Evolutionary conservation across 2,329 filamentous ascomycete genomes (phyloP), one percentile per base, ranked within the genome.

Genomic region (Pestalotiopsis sp.): DNA sequence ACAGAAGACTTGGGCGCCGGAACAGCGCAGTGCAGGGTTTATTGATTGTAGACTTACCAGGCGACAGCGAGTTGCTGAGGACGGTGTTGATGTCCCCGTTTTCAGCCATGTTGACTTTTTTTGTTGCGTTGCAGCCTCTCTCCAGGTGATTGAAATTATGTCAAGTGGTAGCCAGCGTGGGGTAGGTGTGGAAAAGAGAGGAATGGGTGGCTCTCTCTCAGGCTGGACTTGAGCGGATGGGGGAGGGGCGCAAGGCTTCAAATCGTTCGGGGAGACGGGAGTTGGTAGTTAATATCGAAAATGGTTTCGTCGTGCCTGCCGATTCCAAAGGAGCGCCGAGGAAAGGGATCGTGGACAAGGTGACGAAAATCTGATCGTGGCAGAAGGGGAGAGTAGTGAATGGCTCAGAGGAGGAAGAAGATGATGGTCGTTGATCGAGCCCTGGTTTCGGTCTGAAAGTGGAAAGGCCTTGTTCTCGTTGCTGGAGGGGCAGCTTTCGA

Each of bases 51-150:
- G 72, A 73, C 92, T 82, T 86, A 98, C 96, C 95, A 80, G 95
- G 88, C 80, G 95, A 97, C 85, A 98, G 91, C 82, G 96, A 98
- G 87, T 95, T 95, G 84, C 94, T 91, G 87, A 99, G 92, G 86
- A 99, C 95, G 86, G 94, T 92, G 87, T 95, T 97, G 87, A 98
- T 97, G 86, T 98, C 94, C 92, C 80, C 76, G 79, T 77, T 95
- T 86, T 86, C 88, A 83, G 87, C 88, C 87, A 89, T 94, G 82
- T 79, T 86, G 81, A 79, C 76, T 77, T 78, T 77, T 73, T 73
- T 65, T 61, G 11, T 23, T 66, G 39, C n/a, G 73, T 70, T 64
- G 67, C 71, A 67, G 70, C 69, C 71, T 69, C 55, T 69, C 68
- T 41, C 52, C 58, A 36, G 60, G 60, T 63, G 45, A n/a, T 20